These are phyloP conservation scores for Durotheca rogersii DNA, from an alignment of 495 filamentous ascomycete genomes.

Conservation along the genomic window DNA sequence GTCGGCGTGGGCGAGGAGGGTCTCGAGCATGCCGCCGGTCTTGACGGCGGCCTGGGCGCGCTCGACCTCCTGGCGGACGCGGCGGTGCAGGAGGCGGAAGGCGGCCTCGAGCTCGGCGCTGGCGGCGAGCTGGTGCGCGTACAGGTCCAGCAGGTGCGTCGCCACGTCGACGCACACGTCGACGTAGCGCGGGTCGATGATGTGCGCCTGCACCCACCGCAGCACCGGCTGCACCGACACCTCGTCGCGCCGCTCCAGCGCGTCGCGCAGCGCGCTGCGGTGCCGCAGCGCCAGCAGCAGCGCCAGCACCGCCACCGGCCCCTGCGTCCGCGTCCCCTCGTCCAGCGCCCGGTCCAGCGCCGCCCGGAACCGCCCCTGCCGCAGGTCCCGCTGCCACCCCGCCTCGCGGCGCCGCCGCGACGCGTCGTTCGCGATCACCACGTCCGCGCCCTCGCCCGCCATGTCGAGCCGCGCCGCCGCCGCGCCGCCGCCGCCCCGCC, in stretches of 20 bases:
- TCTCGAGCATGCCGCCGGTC: conserved; percentile 81
- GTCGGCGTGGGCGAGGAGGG: conserved; percentile 54
- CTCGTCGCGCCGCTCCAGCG: conserved; percentile 82
- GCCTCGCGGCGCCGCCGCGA: conserved; percentile 58
- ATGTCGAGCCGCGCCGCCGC: conserved; percentile 79
- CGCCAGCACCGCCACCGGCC: conserved; percentile 65
- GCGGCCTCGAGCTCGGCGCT: conserved; percentile 68
- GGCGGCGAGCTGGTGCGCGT: conserved; percentile 75
- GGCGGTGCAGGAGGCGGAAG: conserved; percentile 62
- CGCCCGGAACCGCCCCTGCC: conserved; percentile 70
- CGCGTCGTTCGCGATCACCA: conserved; percentile 71
- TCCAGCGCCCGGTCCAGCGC: conserved; percentile 79
- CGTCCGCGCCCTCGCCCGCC: conserved; percentile 80
- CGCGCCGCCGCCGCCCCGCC: conserved; percentile 68
- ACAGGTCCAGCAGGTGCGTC: conserved; percentile 80
- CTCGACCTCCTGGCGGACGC: conserved; percentile 76
- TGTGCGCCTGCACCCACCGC: conserved; percentile 75
- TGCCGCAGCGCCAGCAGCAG: conserved; percentile 81
- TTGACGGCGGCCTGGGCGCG: conserved; percentile 74
- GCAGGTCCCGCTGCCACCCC: conserved; percentile 76
- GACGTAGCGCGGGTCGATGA: conserved; percentile 77
- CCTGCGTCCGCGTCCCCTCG: conserved; percentile 44
- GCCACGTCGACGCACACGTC: conserved; percentile 74
- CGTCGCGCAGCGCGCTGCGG: conserved; percentile 79
- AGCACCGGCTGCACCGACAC: conserved; percentile 76